phyloP scores from a whole-genome alignment of 495 filamentous ascomycete species.

The Hamigera avellanea region DNA sequence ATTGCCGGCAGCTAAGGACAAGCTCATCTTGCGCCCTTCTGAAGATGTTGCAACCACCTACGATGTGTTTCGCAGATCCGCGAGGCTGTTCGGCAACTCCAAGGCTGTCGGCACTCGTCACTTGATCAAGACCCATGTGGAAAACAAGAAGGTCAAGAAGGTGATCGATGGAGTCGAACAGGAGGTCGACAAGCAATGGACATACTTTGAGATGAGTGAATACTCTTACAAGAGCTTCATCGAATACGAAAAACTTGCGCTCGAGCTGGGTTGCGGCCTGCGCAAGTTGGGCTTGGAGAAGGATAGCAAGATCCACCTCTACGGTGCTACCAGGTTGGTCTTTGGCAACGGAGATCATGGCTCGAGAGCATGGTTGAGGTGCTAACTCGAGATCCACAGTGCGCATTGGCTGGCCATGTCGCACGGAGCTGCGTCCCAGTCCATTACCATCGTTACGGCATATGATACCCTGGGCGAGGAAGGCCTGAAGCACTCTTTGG shows the following conservation, averaged over 20 bases:
- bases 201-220: constrained; percentile 81
- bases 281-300: constrained; percentile 68
- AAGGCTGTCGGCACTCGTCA: constrained; percentile 74
- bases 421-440: constrained; percentile 75
- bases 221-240: constrained; percentile 82
- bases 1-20: constrained; percentile 58
- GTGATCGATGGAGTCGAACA: constrained; percentile 78
- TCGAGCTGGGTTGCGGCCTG: constrained; percentile 66
- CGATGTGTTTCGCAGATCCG: constrained; percentile 71
- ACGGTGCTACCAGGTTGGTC: constrained; percentile 66
- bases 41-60: constrained; percentile 72
- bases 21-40: constrained; percentile 51
- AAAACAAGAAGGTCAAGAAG: constrained; percentile 97
- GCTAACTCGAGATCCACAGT: constrained; percentile 21
- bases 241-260: constrained; percentile 69
- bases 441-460: constrained; percentile 87
- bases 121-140: constrained; percentile 74
- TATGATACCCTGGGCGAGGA: constrained; percentile 97
- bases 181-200: constrained; percentile 93
- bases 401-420: constrained; percentile 70
- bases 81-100: constrained; percentile 75
- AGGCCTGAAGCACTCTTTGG: constrained; percentile 81
- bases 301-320: constrained; percentile 72
- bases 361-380: background rate
- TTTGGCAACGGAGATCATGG: background rate